A percentile compares a stretch with the other conserved stretches of the same genome.
phyloP scores from a whole-genome alignment of 495 filamentous ascomycete genomes.

The Endocarpon pusillum region DNA sequence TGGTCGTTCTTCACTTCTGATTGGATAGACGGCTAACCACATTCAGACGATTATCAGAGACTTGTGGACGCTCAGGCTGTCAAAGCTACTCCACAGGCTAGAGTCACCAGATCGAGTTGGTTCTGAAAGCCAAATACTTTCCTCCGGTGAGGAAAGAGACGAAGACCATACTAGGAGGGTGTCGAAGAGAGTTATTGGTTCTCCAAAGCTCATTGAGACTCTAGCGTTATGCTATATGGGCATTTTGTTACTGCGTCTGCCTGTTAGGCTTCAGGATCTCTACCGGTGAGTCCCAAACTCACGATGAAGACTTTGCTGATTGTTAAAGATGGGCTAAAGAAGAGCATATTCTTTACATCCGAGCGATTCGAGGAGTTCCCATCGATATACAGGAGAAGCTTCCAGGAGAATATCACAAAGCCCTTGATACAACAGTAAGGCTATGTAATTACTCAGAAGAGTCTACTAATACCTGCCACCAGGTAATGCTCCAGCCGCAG shows the following conservation, averaged over 20 bases:
- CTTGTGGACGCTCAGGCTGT: slow-evolving; percentile 52
- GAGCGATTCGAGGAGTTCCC: slow-evolving; percentile 34
- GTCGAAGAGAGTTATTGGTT: slow-evolving; percentile 16
- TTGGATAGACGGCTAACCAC: background rate
- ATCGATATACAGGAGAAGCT: slow-evolving; percentile 47
- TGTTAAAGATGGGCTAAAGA: slow-evolving; percentile 26
- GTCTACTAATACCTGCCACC: slow-evolving; percentile 6
- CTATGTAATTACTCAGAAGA: too few species aligned
- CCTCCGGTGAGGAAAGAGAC: slow-evolving; percentile 22
- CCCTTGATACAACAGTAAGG: slow-evolving; percentile 39
- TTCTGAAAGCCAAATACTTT: slow-evolving; percentile 29
- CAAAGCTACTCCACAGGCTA: slow-evolving; percentile 26
- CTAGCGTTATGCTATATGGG: slow-evolving; percentile 53
- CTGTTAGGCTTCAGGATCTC: slow-evolving; percentile 45
- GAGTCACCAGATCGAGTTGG: slow-evolving; percentile 14
- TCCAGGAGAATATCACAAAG: slow-evolving; percentile 36
- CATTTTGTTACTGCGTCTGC: slow-evolving; percentile 42
- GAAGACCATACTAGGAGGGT: slow-evolving; percentile 14
- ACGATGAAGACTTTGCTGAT: too few species aligned
- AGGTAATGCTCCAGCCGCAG: slow-evolving; percentile 29
- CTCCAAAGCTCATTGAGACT: slow-evolving; percentile 43
- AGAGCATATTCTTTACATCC: slow-evolving; percentile 29
- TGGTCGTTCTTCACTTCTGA: slow-evolving; percentile 2
- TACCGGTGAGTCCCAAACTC: slow-evolving; percentile 33
- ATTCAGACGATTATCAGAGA: slow-evolving; percentile 37